Conservation (phyloP, 306 rosid species). For the Quercus parvula region DNA sequence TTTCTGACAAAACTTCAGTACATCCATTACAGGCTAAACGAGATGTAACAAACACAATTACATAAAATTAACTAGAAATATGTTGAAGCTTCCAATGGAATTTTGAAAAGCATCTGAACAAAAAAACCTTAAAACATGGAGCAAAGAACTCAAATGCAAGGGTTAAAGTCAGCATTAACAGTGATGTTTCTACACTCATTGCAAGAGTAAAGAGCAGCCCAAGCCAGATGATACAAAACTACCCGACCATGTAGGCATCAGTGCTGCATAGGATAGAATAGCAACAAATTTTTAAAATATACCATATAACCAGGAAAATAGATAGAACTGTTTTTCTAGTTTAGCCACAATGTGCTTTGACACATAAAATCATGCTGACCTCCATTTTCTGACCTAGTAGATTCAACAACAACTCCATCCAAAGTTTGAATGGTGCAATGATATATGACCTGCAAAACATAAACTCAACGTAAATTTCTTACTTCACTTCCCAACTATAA, state of each 20-base stretch:
- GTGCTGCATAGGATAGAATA: not conserved
- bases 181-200: not conserved
- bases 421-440: constrained; percentile 74
- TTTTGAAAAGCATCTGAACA: too few relatives aligned
- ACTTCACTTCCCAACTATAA: not conserved
- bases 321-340: not conserved
- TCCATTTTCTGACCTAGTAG: constrained; percentile 67
- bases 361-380: constrained; percentile 50
- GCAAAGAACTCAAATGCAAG: not conserved
- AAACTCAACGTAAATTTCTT: not conserved
- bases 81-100: not conserved
- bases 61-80: not conserved
- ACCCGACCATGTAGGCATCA: not conserved
- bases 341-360: not conserved
- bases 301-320: not conserved
- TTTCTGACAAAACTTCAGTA: not conserved
- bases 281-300: not conserved
- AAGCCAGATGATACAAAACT: too few relatives aligned
- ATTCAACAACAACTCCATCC: constrained; percentile 77
- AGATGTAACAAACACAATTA: not conserved
- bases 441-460: constrained; percentile 63
- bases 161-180: not conserved
- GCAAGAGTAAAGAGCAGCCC: not conserved
- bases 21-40: not conserved
- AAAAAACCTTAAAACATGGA: not conserved